Conservation (phyloP, 2,329 filamentous ascomycete genomes). For the Graphilbum fragrans region DNA sequence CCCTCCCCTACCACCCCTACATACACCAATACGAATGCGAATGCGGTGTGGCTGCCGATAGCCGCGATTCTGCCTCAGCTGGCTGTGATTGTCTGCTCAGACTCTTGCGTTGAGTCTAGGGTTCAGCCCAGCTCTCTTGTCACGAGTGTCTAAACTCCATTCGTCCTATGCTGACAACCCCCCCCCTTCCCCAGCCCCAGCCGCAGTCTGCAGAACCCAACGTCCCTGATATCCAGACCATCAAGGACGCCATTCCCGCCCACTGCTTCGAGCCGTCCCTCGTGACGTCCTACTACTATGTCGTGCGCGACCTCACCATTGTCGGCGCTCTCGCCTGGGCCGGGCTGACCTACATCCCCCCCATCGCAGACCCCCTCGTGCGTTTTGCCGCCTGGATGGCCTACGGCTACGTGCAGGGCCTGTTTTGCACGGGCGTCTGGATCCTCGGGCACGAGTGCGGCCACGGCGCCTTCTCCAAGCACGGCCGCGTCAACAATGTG, state of each 20-base stretch:
- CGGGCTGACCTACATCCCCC: slow-evolving; percentile 82
- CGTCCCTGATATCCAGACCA: slow-evolving; percentile 69
- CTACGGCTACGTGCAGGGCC: slow-evolving; percentile 74
- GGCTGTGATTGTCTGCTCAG: no score
- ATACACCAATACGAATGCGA: no score
- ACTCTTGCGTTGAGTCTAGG: no score
- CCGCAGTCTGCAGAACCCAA: background rate
- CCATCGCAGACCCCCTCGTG: slow-evolving; percentile 58
- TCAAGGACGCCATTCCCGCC: slow-evolving; percentile 90
- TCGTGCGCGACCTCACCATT: slow-evolving; percentile 64
- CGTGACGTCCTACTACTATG: slow-evolving; percentile 63
- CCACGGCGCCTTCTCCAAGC: slow-evolving; percentile 88
- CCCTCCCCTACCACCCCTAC: no score
- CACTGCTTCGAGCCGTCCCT: slow-evolving; percentile 91
- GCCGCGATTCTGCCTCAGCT: no score
- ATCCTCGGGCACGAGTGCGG: slow-evolving; percentile 96
- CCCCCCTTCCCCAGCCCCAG: background rate
- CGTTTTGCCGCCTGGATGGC: slow-evolving; percentile 53
- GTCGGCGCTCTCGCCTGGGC: slow-evolving; percentile 70
- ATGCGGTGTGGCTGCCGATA: no score
- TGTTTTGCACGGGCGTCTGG: slow-evolving; percentile 90
- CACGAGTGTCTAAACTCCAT: no score
- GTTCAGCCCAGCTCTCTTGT: no score
- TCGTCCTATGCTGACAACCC: background rate
- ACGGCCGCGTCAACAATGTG: slow-evolving; percentile 80